Conservation (phyloP, 108 stramenopile genomes). For the Pseudonitzschia multiseries region DNA sequence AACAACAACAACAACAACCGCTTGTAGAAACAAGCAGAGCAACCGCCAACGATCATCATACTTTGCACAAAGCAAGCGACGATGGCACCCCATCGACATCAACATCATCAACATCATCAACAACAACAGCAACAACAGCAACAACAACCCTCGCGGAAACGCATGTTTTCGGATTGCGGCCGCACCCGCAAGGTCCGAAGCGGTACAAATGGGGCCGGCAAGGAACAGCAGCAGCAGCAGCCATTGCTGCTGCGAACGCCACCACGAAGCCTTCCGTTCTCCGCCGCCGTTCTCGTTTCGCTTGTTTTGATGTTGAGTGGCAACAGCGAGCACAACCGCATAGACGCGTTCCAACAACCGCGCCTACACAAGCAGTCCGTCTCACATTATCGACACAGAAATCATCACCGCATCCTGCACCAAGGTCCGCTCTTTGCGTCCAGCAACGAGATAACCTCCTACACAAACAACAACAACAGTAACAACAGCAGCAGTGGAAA, state of each 20-base stretch:
- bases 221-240: background rate
- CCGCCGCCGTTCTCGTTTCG: background rate
- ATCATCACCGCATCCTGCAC: too few relatives aligned
- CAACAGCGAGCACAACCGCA: background rate
- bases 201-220: background rate
- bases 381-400: background rate
- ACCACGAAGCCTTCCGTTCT: too few relatives aligned
- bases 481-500: background rate
- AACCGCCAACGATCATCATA: too few relatives aligned
- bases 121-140: background rate
- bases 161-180: constrained; percentile 1
- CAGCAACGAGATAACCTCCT: background rate
- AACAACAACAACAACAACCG: too few relatives aligned
- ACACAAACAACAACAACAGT: background rate
- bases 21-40: too few relatives aligned
- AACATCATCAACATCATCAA: background rate
- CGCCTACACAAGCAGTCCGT: background rate
- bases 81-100: background rate
- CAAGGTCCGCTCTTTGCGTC: too few relatives aligned
- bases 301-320: background rate
- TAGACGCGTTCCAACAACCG: background rate
- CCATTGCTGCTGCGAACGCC: background rate
- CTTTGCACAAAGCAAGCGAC: too few relatives aligned
- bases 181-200: too few relatives aligned
- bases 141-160: constrained; percentile 8